Conservation (phyloP, 225 moss, liverwort and hornwort genomes). For the Bryum argenteum region DNA sequence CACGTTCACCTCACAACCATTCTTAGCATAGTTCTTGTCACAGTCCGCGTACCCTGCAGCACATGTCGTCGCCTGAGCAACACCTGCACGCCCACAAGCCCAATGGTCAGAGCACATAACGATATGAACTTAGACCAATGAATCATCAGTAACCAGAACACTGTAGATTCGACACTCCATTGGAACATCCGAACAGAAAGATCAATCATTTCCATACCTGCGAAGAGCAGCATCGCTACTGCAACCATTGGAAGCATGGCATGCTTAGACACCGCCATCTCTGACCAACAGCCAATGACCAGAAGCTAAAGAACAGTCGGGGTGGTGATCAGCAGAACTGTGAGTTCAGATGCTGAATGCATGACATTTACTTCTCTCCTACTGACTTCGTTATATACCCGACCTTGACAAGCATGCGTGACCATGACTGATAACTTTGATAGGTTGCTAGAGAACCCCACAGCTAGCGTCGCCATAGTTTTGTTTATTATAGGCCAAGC, state of each 20-base stretch:
- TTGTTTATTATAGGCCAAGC: not conserved
- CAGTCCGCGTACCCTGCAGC: constrained; percentile 21
- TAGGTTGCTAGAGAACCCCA: not conserved
- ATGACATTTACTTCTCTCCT: not conserved
- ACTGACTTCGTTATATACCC: not conserved
- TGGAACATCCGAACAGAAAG: no score
- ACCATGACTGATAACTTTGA: no score
- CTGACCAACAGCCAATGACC: not conserved
- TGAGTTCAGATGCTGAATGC: not conserved
- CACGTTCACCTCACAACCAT: constrained; percentile 24
- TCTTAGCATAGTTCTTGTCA: not conserved
- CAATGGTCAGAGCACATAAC: not conserved
- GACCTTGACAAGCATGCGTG: not conserved
- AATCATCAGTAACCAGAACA: not conserved
- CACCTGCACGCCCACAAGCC: constrained; percentile 10
- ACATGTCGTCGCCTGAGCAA: constrained; percentile 10
- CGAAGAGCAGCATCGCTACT: constrained; percentile 17
- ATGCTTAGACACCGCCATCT: constrained; percentile 11
- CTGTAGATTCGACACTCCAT: not conserved
- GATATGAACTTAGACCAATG: no score
- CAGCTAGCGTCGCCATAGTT: not conserved
- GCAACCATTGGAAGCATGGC: not conserved
- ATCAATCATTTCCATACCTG: not conserved
- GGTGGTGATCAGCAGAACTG: not conserved
- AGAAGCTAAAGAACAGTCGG: no score